A percentile compares a stretch with the other conserved stretches of the same genome.
Evolutionary conservation across 2,329 filamentous ascomycete genomes (phyloP).

Genomic region (Arthroderma sp.): DNA sequence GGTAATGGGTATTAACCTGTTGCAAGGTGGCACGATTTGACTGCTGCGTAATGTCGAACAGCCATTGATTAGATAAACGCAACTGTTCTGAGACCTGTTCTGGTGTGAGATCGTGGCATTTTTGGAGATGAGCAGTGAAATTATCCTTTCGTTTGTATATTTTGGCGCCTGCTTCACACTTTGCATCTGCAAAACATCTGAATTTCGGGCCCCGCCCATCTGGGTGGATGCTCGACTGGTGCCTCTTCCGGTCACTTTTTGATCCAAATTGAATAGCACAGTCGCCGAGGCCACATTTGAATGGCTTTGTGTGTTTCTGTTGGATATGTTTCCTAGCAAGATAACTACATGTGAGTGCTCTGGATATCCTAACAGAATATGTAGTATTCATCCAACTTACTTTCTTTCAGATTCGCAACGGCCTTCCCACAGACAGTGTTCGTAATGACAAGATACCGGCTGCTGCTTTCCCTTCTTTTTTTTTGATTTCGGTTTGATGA

Average conservation of each 20-base stretch:
- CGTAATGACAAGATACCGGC: not conserved
- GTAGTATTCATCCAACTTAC: not conserved
- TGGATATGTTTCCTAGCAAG: conserved; percentile 56
- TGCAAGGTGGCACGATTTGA: not conserved
- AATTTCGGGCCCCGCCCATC: conserved; percentile 43
- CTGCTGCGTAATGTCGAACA: not conserved
- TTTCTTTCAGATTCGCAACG: not conserved
- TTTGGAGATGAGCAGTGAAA: conserved; percentile 63
- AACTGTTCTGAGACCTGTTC: not conserved
- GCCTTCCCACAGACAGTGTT: not conserved
- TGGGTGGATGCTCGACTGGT: conserved; percentile 27
- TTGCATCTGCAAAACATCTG: conserved; percentile 42
- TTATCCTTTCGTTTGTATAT: conserved; percentile 75
- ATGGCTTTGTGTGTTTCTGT: conserved; percentile 14
- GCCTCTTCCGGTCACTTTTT: conserved; percentile 67
- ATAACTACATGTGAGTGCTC: not conserved
- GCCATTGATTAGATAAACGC: not conserved
- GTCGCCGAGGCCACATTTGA: not conserved
- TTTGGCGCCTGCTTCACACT: conserved; percentile 52
- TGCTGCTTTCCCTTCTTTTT: not conserved
- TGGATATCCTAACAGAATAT: not conserved
- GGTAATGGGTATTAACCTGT: not conserved
- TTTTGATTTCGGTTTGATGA: not conserved
- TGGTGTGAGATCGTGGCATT: not conserved
- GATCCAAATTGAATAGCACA: conserved; percentile 55